Evolutionary conservation across 1,139 yeast genomes (phyloP), one percentile per base, ranked within the genome.

Genomic region (Suhomyces yuchorum): DNA sequence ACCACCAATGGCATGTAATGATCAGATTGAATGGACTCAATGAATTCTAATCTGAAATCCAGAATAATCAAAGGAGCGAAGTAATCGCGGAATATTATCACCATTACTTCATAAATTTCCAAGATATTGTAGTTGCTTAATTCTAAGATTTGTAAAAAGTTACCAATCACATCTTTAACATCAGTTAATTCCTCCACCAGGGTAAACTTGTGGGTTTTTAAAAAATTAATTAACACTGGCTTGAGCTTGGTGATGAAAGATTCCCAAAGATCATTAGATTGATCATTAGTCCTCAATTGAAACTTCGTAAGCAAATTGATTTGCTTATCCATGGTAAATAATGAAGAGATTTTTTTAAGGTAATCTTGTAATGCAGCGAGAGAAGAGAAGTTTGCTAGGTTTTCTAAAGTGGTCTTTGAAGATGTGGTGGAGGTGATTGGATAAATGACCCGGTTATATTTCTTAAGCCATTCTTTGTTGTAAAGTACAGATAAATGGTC

Each of bases 1-100:
- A 91, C 84, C 0, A 80, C 79, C 70, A 91, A 78, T 8, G 97
- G 96, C 89, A 88, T 89, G 58, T 90, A 89, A 60, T 89, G 96
- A 63, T 92, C 97, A 20, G 86, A 85, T 53, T 82, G 81, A 39
- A 91, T 80, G 8, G 85, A 72, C 14, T 76, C 76, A 39, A 75
- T 68, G 65, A 90, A 92, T 46, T 84, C 85, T 23, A 66, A 65
- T 37, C 81, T 75, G 66, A 91, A 91, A 19, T 78, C 77, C 51
- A 71, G 71, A 17, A 82, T 77, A 34, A 84, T 67, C 26, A 78
- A 70, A 4, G 78, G 77, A 9, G 89, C 83, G 60, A 80, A 87
- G 54, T 81, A 79, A 49, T 74, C 75, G 48, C 79, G 75, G 59
- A 90, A 84, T 7, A 87, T 63, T 2, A 75, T 63, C 46, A 87